Evolutionary conservation across 345 rosid genomes (phyloP), one percentile per base, ranked within the genome.

Genomic region (Populus ilicifolia): DNA sequence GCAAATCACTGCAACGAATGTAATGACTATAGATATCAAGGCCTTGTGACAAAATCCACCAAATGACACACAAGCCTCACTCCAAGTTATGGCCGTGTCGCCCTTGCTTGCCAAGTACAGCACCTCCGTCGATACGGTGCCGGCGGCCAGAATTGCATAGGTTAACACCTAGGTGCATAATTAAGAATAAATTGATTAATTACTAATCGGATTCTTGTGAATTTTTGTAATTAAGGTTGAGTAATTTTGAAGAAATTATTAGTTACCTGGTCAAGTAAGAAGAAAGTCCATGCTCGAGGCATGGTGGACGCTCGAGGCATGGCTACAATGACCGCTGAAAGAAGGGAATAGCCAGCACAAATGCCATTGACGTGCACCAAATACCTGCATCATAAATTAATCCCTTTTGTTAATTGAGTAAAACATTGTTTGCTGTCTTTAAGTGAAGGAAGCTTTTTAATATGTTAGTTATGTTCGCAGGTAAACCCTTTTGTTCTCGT

Each of bases 351-450:
- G 14, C 94, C 98, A 2, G 99, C 99, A 83, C 99, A 93, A 74
- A 96, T 91, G 54, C 99, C 98, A 85, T 96, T 96, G 13, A 91
- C 98, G 78, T 96, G 93, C 85, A 96, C 98, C 91, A 93, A 75
- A 79, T 90, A 96, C 89, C 98, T 94, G 73, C 62, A 84, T 67
- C 35, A 48, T 16, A 27, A 11, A 61, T n/a, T 33, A n/a, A 7
- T 35, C n/a, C 6, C 5, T 39, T 20, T 2, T 9, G 8, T 43
- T 43, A 43, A 39, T 1, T 39, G 9, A 39, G 8, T 39, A 39
- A 8, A 8, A 39, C 9, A 39, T 39, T 39, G 43, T 39, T 39
- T 39, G 2, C 43, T 39, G 43, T 39, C 43, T 39, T 39, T 8
- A 39, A 39, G 43, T 39, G 41, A 8, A 38, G 10, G 8, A 1